These are phyloP conservation scores for Penicillium bovifimosum DNA, from an alignment of 495 filamentous ascomycete species.

Conservation along the genomic window DNA sequence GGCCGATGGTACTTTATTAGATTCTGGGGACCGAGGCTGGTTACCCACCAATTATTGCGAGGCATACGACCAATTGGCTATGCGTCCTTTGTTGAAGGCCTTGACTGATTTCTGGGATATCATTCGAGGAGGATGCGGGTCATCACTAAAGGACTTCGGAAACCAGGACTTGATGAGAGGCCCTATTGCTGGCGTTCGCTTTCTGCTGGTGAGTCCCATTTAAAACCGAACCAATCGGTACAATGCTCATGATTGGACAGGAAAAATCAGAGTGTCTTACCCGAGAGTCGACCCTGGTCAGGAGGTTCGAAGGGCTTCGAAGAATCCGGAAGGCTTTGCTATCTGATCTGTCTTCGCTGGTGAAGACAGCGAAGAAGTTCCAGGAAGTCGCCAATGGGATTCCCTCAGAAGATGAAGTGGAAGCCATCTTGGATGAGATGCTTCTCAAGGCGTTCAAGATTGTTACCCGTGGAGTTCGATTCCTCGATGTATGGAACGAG, in stretches of 20 bases:
- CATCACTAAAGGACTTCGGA: conserved; percentile 65
- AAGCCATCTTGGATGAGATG: conserved; percentile 83
- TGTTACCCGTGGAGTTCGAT: conserved; percentile 82
- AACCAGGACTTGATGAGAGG: conserved; percentile 88
- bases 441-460: conserved; percentile 90
- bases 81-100: conserved; percentile 79
- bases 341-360: conserved; percentile 81
- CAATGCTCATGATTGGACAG: conserved; percentile 36
- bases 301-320: conserved; percentile 68
- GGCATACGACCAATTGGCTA: conserved; percentile 79
- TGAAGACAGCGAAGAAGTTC: conserved; percentile 78
- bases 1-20: conserved; percentile 94
- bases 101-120: conserved; percentile 91
- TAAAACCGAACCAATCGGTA: background rate
- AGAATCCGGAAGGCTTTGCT: conserved; percentile 78
- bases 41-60: conserved; percentile 98
- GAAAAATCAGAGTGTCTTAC: conserved; percentile 85
- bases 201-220: conserved; percentile 65
- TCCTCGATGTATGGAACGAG: conserved; percentile 85
- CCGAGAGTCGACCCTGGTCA: conserved; percentile 68
- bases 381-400: conserved; percentile 55
- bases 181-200: conserved; percentile 87
- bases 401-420: conserved; percentile 54
- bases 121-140: conserved; percentile 60
- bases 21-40: conserved; percentile 88